Percentiles rank a stretch among this genome's conserved stretches.
Conservation (phyloP, 768 basidiomycete species). For the Leccinum obscurum region DNA sequence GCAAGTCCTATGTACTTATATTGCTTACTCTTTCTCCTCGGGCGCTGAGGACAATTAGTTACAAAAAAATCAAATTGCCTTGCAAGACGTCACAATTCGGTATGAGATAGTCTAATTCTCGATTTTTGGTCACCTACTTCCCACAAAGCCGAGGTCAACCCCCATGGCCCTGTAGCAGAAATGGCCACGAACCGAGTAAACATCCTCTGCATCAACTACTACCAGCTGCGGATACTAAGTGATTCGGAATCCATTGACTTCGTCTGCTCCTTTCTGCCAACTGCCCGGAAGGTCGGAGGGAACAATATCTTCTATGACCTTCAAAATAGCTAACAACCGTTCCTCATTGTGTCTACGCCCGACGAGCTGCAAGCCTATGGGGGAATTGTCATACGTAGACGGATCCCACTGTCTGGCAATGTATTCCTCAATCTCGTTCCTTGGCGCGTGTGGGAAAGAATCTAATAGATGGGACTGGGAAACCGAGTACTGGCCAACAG, state of each 20-base stretch:
- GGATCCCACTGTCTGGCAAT: slow-evolving; percentile 44
- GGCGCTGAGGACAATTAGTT: too few relatives aligned
- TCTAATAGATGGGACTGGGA: slow-evolving; percentile 14
- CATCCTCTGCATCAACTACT: background rate
- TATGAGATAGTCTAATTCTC: background rate
- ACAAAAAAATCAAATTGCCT: background rate
- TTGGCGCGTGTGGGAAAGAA: slow-evolving; percentile 24
- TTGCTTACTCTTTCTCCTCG: too few relatives aligned
- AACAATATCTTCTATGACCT: slow-evolving; percentile 36
- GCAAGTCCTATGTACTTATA: background rate
- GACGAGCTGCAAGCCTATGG: slow-evolving; percentile 49
- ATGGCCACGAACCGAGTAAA: slow-evolving; percentile 14
- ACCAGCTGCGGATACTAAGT: background rate
- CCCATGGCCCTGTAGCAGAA: slow-evolving; percentile 7
- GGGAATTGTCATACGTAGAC: slow-evolving; percentile 41
- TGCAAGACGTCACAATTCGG: background rate
- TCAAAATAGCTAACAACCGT: slow-evolving; percentile 44
- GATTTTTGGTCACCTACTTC: slow-evolving; percentile 13
- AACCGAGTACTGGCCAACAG: slow-evolving; percentile 39
- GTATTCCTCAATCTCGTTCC: slow-evolving; percentile 38
- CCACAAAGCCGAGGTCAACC: slow-evolving; percentile 6
- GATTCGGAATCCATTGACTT: slow-evolving; percentile 11
- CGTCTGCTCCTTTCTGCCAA: slow-evolving; percentile 7
- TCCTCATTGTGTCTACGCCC: slow-evolving; percentile 54
- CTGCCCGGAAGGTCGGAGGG: slow-evolving; percentile 18